Conservation (phyloP, 2,329 filamentous ascomycete species). For the Calonectria fujianensis region DNA sequence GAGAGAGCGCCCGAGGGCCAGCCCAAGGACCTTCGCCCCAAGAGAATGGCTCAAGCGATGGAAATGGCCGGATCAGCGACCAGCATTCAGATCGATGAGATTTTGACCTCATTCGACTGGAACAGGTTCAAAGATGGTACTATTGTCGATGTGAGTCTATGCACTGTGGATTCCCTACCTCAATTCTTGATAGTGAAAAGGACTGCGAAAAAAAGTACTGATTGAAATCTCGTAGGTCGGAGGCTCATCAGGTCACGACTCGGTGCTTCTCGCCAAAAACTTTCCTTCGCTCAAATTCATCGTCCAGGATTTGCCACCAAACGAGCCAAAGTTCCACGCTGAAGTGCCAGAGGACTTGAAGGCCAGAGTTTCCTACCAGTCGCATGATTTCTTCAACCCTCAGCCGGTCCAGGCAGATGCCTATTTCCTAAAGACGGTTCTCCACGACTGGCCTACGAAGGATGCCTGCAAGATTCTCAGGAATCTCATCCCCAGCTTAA, state of each 20-base stretch:
- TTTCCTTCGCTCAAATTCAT: conserved; percentile 62
- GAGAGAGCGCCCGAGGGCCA: conserved; percentile 44
- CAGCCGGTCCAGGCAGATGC: conserved; percentile 66
- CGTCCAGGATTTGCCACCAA: conserved; percentile 69
- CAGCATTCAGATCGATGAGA: conserved; percentile 33
- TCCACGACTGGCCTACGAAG: conserved; percentile 74
- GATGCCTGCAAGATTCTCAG: conserved; percentile 62
- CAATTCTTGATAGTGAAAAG: too few species aligned
- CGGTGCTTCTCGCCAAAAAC: conserved; percentile 47
- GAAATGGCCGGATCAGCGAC: conserved; percentile 24
- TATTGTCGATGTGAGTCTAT: conserved; percentile 54
- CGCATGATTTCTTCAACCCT: conserved; percentile 63
- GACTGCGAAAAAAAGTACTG: background rate
- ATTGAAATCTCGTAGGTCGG: conserved; percentile 48
- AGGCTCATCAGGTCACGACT: conserved; percentile 53
- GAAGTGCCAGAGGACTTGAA: conserved; percentile 1
- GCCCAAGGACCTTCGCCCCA: conserved; percentile 40
- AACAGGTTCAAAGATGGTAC: conserved; percentile 48
- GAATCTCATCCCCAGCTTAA: background rate
- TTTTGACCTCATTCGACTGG: conserved; percentile 51
- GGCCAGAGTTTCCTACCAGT: conserved; percentile 59
- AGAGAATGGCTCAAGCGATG: conserved; percentile 47
- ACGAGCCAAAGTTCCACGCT: conserved; percentile 51
- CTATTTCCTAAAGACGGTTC: conserved; percentile 72
- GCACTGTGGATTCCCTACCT: background rate